phyloP scores from a whole-genome alignment of 2,329 filamentous ascomycete genomes.

The Teratosphaeria zuluensis region DNA sequence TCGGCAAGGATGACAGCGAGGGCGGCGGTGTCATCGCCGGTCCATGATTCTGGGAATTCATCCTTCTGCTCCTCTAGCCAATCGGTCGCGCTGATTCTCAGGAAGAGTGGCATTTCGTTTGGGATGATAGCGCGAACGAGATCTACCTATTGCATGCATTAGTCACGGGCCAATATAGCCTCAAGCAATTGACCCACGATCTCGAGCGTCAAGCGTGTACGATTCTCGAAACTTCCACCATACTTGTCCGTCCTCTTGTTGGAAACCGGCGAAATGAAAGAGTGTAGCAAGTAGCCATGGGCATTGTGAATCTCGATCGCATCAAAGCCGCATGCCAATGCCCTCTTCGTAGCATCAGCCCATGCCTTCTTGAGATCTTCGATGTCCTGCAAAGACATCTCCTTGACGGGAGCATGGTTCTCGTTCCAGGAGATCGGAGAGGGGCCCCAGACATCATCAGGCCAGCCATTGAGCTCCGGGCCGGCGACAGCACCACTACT shows the following conservation, averaged over 20 bases:
- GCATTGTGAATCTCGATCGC: slow-evolving; percentile 67
- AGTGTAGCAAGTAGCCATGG: slow-evolving; percentile 42
- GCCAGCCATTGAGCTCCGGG: slow-evolving; percentile 42
- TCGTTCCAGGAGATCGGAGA: slow-evolving; percentile 54
- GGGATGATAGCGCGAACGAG: slow-evolving; percentile 54
- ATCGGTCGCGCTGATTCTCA: slow-evolving; percentile 65
- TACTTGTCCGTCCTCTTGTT: slow-evolving; percentile 36
- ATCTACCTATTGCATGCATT: slow-evolving; percentile 36
- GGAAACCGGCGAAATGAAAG: slow-evolving; percentile 34
- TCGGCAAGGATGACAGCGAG: slow-evolving; percentile 60
- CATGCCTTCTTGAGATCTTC: slow-evolving; percentile 53
- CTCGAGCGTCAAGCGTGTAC: slow-evolving; percentile 55
- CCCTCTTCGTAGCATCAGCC: slow-evolving; percentile 48
- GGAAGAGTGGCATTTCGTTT: slow-evolving; percentile 58
- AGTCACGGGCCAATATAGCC: neutral
- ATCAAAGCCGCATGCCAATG: slow-evolving; percentile 56
- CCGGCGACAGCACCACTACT: slow-evolving; percentile 44
- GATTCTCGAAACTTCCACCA: slow-evolving; percentile 35
- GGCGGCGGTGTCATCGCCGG: slow-evolving; percentile 50
- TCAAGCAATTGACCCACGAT: slow-evolving; percentile 24
- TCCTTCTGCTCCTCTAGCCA: slow-evolving; percentile 55
- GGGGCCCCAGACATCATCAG: slow-evolving; percentile 45
- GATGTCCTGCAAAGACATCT: slow-evolving; percentile 61
- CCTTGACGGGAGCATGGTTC: slow-evolving; percentile 52
- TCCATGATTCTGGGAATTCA: slow-evolving; percentile 55